Percentiles rank a stretch among this genome's conserved stretches.
Conservation (phyloP, 2,329 filamentous ascomycete genomes). For the Fonsecaea nubica region DNA sequence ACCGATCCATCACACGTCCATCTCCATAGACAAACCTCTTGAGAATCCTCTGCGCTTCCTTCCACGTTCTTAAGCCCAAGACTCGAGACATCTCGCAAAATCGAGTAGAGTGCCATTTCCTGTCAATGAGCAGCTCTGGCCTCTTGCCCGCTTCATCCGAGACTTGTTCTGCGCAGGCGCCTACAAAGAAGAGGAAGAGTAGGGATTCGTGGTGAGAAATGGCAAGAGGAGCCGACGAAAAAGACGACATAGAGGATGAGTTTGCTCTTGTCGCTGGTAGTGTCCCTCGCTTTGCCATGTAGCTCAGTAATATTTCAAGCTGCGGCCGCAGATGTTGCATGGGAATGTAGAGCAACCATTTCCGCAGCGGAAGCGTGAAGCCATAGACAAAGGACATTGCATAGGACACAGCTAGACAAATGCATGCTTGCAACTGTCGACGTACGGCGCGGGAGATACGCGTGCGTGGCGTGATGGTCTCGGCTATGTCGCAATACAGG, state of each 20-base stretch:
- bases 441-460: constrained; percentile 19
- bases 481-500: constrained; percentile 20
- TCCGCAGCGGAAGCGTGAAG: constrained; percentile 9
- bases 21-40: constrained; percentile 23
- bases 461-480: constrained; percentile 14
- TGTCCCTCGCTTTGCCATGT: constrained; percentile 19
- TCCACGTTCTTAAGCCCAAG: constrained; percentile 23
- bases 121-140: constrained; percentile 16
- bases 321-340: constrained; percentile 26
- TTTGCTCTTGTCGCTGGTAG: background rate
- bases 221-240: background rate
- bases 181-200: constrained; percentile 30
- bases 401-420: constrained; percentile 19
- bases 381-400: constrained; percentile 21
- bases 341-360: constrained; percentile 24
- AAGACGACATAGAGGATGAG: background rate
- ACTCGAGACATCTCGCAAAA: constrained; percentile 21
- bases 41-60: constrained; percentile 21
- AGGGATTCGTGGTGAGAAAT: constrained; percentile 25
- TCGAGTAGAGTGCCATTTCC: constrained; percentile 23
- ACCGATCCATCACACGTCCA: constrained; percentile 21
- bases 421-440: constrained; percentile 22
- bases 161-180: constrained; percentile 28
- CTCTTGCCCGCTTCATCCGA: constrained; percentile 27
- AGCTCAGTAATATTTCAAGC: constrained; percentile 18